A percentile compares a stretch with the other conserved stretches of the same genome.
Evolutionary conservation across 2,329 filamentous ascomycete genomes (phyloP).

Genomic region (Paracoccidioides brasiliensis): DNA sequence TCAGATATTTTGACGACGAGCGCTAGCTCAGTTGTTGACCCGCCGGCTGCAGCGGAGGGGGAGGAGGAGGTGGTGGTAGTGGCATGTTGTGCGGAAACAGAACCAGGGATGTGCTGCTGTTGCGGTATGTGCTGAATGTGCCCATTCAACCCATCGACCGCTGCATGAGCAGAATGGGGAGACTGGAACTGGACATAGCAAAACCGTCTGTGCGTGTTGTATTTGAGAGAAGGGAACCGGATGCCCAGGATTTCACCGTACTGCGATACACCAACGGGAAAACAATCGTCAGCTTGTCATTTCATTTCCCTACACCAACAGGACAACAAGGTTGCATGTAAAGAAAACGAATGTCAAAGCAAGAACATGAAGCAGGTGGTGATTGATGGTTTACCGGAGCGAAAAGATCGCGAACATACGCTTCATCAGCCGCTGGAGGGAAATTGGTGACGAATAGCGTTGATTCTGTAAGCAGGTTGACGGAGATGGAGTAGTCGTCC

Average conservation of each 20-base stretch:
- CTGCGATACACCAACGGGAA: conserved; percentile 12
- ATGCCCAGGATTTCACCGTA: conserved; percentile 76
- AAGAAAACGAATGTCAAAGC: neutral
- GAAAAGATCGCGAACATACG: conserved; percentile 44
- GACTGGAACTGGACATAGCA: conserved; percentile 87
- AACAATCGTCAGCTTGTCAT: no score
- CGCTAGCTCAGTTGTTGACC: conserved; percentile 42
- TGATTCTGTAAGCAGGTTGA: conserved; percentile 60
- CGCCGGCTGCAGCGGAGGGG: no score
- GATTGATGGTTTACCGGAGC: conserved; percentile 31
- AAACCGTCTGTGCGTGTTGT: conserved; percentile 77
- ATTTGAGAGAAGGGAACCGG: conserved; percentile 83
- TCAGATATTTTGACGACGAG: conserved; percentile 75
- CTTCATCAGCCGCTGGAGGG: conserved; percentile 42
- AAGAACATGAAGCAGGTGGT: neutral
- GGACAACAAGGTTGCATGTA: neutral
- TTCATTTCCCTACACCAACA: no score
- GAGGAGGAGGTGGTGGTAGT: no score
- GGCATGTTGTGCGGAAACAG: no score
- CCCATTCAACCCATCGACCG: conserved; percentile 55
- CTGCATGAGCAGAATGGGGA: conserved; percentile 52
- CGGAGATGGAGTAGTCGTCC: conserved; percentile 57
- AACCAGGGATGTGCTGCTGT: no score
- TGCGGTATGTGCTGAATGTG: conserved; percentile 36
- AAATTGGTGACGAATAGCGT: conserved; percentile 90